Evolutionary conservation across 148 eudicot species (phyloP), one percentile per base, ranked within the genome.

Genomic region (Silene conica): DNA sequence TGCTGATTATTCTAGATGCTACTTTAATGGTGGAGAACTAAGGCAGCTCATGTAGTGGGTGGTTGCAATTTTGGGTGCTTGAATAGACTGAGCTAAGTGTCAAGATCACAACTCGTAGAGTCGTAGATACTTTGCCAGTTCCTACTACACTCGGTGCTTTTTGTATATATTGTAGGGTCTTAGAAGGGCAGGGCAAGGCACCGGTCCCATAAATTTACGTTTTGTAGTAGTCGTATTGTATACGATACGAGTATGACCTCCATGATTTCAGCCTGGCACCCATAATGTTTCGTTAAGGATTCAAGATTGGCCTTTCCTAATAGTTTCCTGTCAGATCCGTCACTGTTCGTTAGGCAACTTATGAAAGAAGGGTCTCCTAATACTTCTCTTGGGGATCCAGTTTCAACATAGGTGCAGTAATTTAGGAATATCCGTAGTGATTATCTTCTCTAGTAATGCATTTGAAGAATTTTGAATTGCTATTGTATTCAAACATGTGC

Each of bases 401-500:
- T 14, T 50, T 50, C 55, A 50, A 12, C n/a, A n/a, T n/a, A n/a
- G 14, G 55, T 50, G 55, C 4, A 15, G 55, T 50, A 13, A 10
- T 6, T 61, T 61, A 61, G 63, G 13, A 61, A 61, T 25, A 10
- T 61, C 38, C 6, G 38, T 12, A 61, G 65, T 61, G 38, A 10
- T 61, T 61, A 10, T 59, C 65, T 61, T 12, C 18, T 61, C 26
- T 50, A 10, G 65, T 19, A 13, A 61, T 11, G 18, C 34, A 25
- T 22, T 22, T 13, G 6, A 1, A 22, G 34, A 61, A 22, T 23
- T 61, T 25, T 22, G 65, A 61, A 61, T 61, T 61, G 22, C n/a
- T n/a, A n/a, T 23, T 15, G 6, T 67, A 12, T 43, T 67, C 70
- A 41, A 67, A 67, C 70, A 43, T 67, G 52, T 41, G 28, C 52